phyloP scores from a whole-genome alignment of 164 flowering plant genomes.

The Umbilicus rupestris region DNA sequence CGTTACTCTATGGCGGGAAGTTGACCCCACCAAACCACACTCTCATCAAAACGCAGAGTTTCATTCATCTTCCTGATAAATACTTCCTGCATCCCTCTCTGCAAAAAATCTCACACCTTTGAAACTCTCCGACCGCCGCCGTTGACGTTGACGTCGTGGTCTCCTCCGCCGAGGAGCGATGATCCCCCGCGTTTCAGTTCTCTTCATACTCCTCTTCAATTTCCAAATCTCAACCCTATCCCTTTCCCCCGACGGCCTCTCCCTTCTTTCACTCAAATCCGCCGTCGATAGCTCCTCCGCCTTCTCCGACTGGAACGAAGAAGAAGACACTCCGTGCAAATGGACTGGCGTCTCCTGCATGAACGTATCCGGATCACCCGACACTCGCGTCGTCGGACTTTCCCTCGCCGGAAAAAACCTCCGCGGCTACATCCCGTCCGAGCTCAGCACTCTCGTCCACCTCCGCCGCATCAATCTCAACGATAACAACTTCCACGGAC shows the following conservation, averaged over 20 bases:
- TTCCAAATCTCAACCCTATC: slow-evolving; percentile 9
- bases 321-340: slow-evolving; percentile 47
- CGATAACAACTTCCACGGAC: slow-evolving; percentile 51
- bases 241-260: slow-evolving; percentile 56
- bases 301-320: slow-evolving; percentile 67
- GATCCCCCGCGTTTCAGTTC: slow-evolving; percentile 11
- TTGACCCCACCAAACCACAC: slow-evolving; percentile 32
- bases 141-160: slow-evolving; percentile 30
- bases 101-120: slow-evolving; percentile 24
- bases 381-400: slow-evolving; percentile 70
- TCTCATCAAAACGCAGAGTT: slow-evolving; percentile 5
- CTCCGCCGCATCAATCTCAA: slow-evolving; percentile 83
- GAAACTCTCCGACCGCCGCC: slow-evolving; percentile 11
- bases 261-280: slow-evolving; percentile 69
- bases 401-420: slow-evolving; percentile 50
- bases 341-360: slow-evolving; percentile 74
- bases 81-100: not conserved
- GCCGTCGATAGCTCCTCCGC: slow-evolving; percentile 36
- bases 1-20: slow-evolving; percentile 32
- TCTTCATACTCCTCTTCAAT: slow-evolving; percentile 12
- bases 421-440: slow-evolving; percentile 82
- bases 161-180: slow-evolving; percentile 44
- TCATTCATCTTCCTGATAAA: not conserved
- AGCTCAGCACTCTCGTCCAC: slow-evolving; percentile 49
- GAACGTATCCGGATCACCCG: slow-evolving; percentile 37